Evolutionary conservation across 345 rosid genomes (phyloP), one percentile per base, ranked within the genome.

Genomic region (Hevea brasiliensis): DNA sequence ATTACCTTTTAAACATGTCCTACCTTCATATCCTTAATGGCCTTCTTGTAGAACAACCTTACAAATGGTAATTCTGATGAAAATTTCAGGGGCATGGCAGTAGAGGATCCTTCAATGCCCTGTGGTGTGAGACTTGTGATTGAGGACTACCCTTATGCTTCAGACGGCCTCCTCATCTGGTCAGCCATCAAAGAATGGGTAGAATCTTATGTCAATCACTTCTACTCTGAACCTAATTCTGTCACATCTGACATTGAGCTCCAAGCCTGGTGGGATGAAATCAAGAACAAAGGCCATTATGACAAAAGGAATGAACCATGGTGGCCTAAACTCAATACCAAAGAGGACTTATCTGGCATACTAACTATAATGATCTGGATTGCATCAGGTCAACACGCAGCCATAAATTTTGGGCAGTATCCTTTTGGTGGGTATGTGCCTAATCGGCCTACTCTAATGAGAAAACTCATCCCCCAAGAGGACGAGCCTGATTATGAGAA

Each of bases 391-490:
- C 97, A 88, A 87, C 97, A 94, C 64, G 98, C 97, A 0, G 98
- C 98, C 64, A 76, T 94, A 24, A 94, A 94, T 85, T 94, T 94
- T 23, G 98, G 97, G 15, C 98, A 92, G 81, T 94, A 94, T 77
- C 97, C 97, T 0, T 90, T 94, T 1, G 97, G 98, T 85, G 97
- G 97, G 15, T 94, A 94, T 69, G 89, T 92, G 76, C 97, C 97
- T 1, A 94, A 89, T 84, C 86, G 94, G 11, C 98, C 97, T 8
- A 92, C 98, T 0, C 81, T 94, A 8, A 67, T 92, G 86, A 79
- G 97, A 77, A 84, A 88, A 73, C 89, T 88, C 73, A 84, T 94
- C 69, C 97, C 95, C 0, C 85, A 78, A 51, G 93, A 88, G 70
- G 75, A 79, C 0, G 88, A 86, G 1, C 85, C 83, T 0, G 92